Conservation (phyloP, 2,329 filamentous ascomycete genomes). For the Epichloe sylvatica region DNA sequence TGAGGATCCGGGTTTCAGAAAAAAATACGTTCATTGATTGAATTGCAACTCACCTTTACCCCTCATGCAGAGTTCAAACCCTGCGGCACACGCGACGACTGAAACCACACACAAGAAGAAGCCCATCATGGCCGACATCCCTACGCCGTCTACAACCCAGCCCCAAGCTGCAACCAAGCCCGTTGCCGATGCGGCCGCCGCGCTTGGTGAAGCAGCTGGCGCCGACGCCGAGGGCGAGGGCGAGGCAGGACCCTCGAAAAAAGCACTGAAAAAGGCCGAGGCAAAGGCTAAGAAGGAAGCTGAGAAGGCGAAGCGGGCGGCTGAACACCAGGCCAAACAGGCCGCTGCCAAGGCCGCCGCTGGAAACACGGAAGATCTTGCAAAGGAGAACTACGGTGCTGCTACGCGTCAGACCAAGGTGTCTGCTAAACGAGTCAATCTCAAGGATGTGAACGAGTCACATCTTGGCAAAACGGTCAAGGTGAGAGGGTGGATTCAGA, state of each 20-base stretch:
- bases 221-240: not conserved
- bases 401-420: constrained; percentile 40
- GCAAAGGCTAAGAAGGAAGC: constrained; percentile 81
- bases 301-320: constrained; percentile 56
- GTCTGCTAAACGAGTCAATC: constrained; percentile 41
- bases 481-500: constrained; percentile 50
- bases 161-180: not conserved
- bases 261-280: constrained; percentile 75
- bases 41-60: not conserved
- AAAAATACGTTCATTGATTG: not conserved
- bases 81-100: too few species aligned
- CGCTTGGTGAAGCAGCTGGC: not conserved
- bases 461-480: constrained; percentile 58
- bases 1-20: not conserved
- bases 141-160: not conserved
- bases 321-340: constrained; percentile 60
- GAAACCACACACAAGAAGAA: not conserved
- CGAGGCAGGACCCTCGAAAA: constrained; percentile 25
- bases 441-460: constrained; percentile 50
- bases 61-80: too few species aligned
- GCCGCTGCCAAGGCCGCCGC: constrained; percentile 53
- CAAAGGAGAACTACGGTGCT: constrained; percentile 58
- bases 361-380: constrained; percentile 52
- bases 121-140: constrained; percentile 5
- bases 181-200: not conserved